phyloP scores from a whole-genome alignment of 306 rosid species.

The Gillenia trifoliata region DNA sequence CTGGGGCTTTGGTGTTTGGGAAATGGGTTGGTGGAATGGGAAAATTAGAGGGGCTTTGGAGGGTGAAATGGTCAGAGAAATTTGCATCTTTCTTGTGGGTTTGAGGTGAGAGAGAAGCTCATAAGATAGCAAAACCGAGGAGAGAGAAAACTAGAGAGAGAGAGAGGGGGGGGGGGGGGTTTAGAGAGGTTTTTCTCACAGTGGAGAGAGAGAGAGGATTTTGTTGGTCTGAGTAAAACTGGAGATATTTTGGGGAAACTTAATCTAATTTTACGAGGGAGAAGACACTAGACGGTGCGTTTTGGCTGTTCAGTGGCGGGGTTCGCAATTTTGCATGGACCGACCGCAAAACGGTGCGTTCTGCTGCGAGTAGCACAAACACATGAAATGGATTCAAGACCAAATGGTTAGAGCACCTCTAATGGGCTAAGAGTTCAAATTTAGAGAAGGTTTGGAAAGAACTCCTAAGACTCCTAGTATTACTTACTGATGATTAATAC shows the following conservation, averaged over 20 bases:
- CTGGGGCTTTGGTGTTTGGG: constrained; percentile 30
- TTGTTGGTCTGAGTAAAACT: background rate
- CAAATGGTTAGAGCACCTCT: too few relatives aligned
- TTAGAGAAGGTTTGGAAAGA: too few relatives aligned
- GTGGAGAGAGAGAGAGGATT: background rate
- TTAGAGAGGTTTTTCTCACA: constrained; percentile 24
- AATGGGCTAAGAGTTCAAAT: too few relatives aligned
- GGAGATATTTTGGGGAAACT: background rate
- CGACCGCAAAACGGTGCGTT: too few relatives aligned
- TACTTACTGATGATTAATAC: too few relatives aligned
- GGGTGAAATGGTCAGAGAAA: constrained; percentile 40
- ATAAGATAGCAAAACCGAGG: background rate
- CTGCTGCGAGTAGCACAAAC: too few relatives aligned
- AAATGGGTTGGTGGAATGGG: constrained; percentile 48
- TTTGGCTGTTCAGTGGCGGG: background rate
- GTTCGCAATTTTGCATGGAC: too few relatives aligned
- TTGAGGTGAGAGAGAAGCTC: constrained; percentile 5
- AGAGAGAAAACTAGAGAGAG: background rate
- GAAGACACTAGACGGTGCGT: background rate
- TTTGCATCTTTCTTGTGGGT: constrained; percentile 38
- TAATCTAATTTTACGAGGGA: constrained; percentile 4
- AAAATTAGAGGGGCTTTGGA: constrained; percentile 46
- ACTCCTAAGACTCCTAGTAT: too few relatives aligned
- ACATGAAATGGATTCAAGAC: too few relatives aligned
- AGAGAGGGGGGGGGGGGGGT: constrained; percentile 27